Percentiles rank a stretch among this genome's conserved stretches.
Evolutionary conservation across 345 rosid species (phyloP).

Genomic region (Crucihimalaya himalaica): DNA sequence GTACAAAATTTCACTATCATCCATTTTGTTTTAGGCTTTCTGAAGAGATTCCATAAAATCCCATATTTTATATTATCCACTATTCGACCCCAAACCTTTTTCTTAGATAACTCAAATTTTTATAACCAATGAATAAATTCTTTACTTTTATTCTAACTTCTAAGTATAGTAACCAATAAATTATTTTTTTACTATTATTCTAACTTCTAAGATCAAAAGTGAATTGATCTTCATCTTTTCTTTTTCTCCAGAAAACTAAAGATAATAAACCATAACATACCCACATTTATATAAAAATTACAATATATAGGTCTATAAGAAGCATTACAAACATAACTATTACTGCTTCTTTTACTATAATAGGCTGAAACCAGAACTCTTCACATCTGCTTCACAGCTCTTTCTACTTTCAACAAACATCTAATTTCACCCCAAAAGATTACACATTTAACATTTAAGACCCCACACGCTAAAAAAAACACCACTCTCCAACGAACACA

Average conservation of each 20-base stretch:
- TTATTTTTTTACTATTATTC: too few species aligned
- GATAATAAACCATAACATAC: neutral
- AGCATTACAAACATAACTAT: conserved; percentile 22
- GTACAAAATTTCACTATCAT: conserved; percentile 34
- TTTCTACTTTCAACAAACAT: conserved; percentile 31
- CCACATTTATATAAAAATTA: conserved; percentile 16
- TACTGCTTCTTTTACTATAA: conserved; percentile 23
- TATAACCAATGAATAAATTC: conserved; percentile 9
- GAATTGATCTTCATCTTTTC: neutral
- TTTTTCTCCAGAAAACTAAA: neutral
- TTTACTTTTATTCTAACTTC: neutral
- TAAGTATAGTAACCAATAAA: neutral
- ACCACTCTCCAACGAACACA: conserved; percentile 34
- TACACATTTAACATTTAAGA: conserved; percentile 19
- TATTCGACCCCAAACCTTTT: neutral
- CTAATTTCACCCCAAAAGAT: conserved; percentile 26
- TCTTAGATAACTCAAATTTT: conserved; percentile 27
- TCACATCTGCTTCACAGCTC: conserved; percentile 19
- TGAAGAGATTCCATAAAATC: neutral
- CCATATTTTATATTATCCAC: too few species aligned
- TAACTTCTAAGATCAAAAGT: too few species aligned
- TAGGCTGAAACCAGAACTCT: neutral
- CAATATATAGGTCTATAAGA: conserved; percentile 26
- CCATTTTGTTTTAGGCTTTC: conserved; percentile 17
- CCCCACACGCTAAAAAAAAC: conserved; percentile 26